Evolutionary conservation across 73 alveolate species (phyloP), one percentile per base, ranked within the genome.

Genomic region (Paraurostyla sp.): DNA sequence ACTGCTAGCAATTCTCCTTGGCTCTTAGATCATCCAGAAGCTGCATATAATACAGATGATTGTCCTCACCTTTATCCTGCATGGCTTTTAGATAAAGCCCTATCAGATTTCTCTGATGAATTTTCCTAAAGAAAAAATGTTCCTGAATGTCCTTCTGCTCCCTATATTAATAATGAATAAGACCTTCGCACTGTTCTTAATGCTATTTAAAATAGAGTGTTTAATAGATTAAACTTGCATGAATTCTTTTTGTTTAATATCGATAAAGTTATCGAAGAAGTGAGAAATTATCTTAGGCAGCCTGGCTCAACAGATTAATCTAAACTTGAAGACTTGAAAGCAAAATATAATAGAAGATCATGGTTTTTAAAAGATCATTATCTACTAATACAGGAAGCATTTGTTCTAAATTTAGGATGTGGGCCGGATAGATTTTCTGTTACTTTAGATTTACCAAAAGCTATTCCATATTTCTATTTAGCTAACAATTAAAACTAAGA

Each of bases 21-120:
- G 98, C 86, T 97, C 0, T 65, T 69, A 43, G 87, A 85, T 4
- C 93, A 91, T 56, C 98, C 98, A 7, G 98, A 96, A 84, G 95
- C 98, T 29, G 97, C 97, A 0, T 97, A 97, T 87, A 96, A 96
- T 82, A 92, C 96, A 18, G 96, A 80, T 48, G 97, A 96, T 76
- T 83, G 96, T 35, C 98, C 99, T 27, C 93, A 96, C 87, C 88
- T 97, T 59, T 91, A 92, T 45, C 92, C 93, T 42, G 99, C 99
- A 25, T 95, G 91, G 76, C 90, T 51, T 46, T 91, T 97, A n/a
- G 99, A 97, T 83, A 80, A 85, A 33, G 98, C 93, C 0, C 71
- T 96, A 32, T 83, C 83, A 30, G 96, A 90, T 50, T 94, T 96
- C 76, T 94, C 98, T 48, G 95, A 85, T 78, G 89, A 90, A 22